Conservation (phyloP, 1,139 yeast genomes). For the Hyphopichia pseudoburtonii region DNA sequence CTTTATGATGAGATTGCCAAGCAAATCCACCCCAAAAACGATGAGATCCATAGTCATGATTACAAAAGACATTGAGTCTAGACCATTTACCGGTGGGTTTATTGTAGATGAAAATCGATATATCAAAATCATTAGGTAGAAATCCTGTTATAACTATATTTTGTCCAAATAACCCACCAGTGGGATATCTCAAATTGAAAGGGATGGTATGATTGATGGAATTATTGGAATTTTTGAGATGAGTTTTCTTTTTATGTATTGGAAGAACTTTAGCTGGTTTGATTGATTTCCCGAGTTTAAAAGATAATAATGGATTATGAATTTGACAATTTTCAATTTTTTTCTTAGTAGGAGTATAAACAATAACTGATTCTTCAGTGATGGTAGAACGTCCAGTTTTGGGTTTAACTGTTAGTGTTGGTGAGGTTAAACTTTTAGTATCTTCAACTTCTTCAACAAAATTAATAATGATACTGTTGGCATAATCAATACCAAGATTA, state of each 20-base stretch:
- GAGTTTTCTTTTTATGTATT: slow-evolving; percentile 15
- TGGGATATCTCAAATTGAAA: slow-evolving; percentile 50
- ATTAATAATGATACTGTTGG: slow-evolving; percentile 33
- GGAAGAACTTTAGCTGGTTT: slow-evolving; percentile 34
- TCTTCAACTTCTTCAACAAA: slow-evolving; percentile 29
- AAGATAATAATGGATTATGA: slow-evolving; percentile 36
- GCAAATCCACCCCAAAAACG: slow-evolving; percentile 67
- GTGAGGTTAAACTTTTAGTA: slow-evolving; percentile 11
- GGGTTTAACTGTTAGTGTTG: too few species aligned
- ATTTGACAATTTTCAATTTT: slow-evolving; percentile 13
- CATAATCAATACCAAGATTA: slow-evolving; percentile 30
- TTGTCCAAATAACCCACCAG: slow-evolving; percentile 64
- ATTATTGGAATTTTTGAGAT: neutral
- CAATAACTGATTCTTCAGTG: slow-evolving; percentile 35
- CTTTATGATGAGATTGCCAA: slow-evolving; percentile 76
- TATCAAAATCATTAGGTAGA: slow-evolving; percentile 50
- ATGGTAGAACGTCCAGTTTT: slow-evolving; percentile 7
- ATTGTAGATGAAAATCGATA: slow-evolving; percentile 60
- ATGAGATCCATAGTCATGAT: slow-evolving; percentile 56
- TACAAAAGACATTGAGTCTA: slow-evolving; percentile 55
- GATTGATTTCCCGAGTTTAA: slow-evolving; percentile 35
- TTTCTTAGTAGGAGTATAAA: slow-evolving; percentile 32
- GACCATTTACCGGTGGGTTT: slow-evolving; percentile 67
- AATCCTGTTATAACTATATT: slow-evolving; percentile 63
- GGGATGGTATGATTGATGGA: slow-evolving; percentile 26